Evolutionary conservation across 108 stramenopile species (phyloP), one percentile per base, ranked within the genome.

Genomic region (Cyclotella sp.): DNA sequence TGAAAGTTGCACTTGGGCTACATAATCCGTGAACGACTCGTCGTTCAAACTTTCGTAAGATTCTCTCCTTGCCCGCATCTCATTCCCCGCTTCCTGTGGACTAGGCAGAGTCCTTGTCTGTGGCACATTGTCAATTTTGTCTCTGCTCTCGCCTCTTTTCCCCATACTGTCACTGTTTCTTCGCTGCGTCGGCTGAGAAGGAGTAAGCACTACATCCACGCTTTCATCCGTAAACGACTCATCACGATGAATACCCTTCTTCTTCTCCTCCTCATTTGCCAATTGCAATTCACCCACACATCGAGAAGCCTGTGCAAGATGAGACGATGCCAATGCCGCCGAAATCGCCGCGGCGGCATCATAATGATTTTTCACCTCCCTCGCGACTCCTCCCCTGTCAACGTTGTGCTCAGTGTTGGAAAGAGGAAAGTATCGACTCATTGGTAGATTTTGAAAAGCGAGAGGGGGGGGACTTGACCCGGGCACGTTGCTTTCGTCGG

Each of bases 401-500:
- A 18, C 51, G 27, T 28, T 34, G 39, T 29, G 26, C 49, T 29
- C 43, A 69, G 62, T 6, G 41, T 40, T n/a, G 72, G 64, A 68
- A 14, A 30, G 21, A 34, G 72, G 21, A 24, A 67, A 29, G 21
- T 64, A 27, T 61, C 80, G 75, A 45, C 54, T 59, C 75, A 81
- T 81, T 45, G 80, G 80, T 7, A 81, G 45, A 57, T 81, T 81
- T 41, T 76, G 70, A 40, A 81, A 81, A 13, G 80, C 80, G 0
- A 44, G 51, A 0, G 76, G 80, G 16, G 80, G 80, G 27, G 79
- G 79, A 55, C 41, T 47, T 27, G 55, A 63, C 1, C 24, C 19
- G 21, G 54, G 55, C 51, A 44, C 19, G 18, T 12, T 54, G 9
- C 16, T 24, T 10, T 70, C 55, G 15, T 45, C 47, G 34, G 29